Base-by-base conservation (phyloP, 2,329 filamentous ascomycete species). In the Penicillium italicum region DNA sequence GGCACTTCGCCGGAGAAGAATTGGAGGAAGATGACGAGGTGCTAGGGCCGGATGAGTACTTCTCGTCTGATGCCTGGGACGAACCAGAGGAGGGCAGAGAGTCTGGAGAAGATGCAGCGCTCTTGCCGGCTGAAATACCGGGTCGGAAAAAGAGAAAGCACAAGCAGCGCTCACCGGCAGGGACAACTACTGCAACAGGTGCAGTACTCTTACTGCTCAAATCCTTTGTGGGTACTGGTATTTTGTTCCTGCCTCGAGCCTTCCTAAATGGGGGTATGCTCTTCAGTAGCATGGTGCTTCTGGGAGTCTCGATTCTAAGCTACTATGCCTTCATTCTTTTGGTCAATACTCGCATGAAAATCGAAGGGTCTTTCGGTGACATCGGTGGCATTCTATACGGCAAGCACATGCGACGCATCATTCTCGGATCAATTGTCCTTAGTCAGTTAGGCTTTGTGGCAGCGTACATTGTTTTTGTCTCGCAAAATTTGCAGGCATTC, bases 271-370 rank as follows among this genome's bases (percentile, higher is more conserved):
- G 94, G 51, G 94, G 94, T 56, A 97, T 99, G 92, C 77, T 96
- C 16, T 99, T 99, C 75, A 96, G 91, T 67, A 96, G 95, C 69
- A 62, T 95, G 49, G 89, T 99, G 16, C 83, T 99, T n/a, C 79
- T 99, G 22, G 83, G 81, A 37, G 90, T 99, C 16, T 92, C 94
- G 7, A 79, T 83, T 2, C 79, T 99, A 56, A 97, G 92, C 71
- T 99, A 96, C 76, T 96, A 97, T 78, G 97, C 92, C 77, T 99
- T 99, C 75, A 91, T 99, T 40, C 81, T 99, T 14, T 83, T 99
- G 31, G 91, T 97, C 60, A 87, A 87, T 57, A 94, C 91, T 2
- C 88, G 94, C 33, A 79, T 96, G 46, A 88, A 85, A 69, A 84
- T 97, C 28, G 88, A 92, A 46, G 91, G 90, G n/a, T 97, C 94